Base-by-base conservation (phyloP, 2,329 filamentous ascomycete species). In the Ceratocystis cacaofunesta region DNA sequence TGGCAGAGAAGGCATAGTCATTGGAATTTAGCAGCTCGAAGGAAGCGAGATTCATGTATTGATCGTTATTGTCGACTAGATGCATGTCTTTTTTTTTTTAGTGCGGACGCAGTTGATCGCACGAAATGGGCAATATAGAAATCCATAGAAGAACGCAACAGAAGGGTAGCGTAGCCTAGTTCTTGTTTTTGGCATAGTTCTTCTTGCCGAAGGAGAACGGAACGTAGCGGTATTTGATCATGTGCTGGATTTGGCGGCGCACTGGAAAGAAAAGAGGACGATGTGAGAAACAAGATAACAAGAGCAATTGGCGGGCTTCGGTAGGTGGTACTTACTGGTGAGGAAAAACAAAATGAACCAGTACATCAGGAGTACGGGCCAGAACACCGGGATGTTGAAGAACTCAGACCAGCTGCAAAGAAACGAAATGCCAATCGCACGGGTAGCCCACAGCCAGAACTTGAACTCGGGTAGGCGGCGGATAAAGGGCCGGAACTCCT, bases 151-250 rank as follows among this genome's bases (percentile, higher is more conserved):
- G 15, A 41, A 15, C 55, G 2, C 17, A 41, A 36, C 28, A 52
- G 3, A 19, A 43, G 28, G n/a, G 36, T 10, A 30, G 12, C 5
- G 5, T 25, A 44, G 41, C 22, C 70, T 72, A 77, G 65, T 77
- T 76, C 77, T 78, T 85, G 77, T 79, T 82, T 78, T 85, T 87
- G 74, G 76, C 79, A 75, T 94, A 95, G 74, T 84, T 86, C 69
- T 89, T 82, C 84, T 96, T 96, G 76, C 92, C 92, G 70, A 95
- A 85, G 50, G 89, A 87, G 79, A 96, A 96, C 50, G 92, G 91
- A 36, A 96, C 91, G 74, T 96, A 99, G 78, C 92, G 90, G 80
- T 97, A 99, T 81, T 97, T 99, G 83, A 99, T 92, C 94, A 99
- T 99, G 79, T 97, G 94, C 79, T 99, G 94, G 71, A 99, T 99